Percentiles rank a stretch among this genome's conserved stretches.
These are phyloP conservation scores for Alternaria sp. DNA, from an alignment of 2,329 filamentous ascomycete genomes.

Conservation along the genomic window DNA sequence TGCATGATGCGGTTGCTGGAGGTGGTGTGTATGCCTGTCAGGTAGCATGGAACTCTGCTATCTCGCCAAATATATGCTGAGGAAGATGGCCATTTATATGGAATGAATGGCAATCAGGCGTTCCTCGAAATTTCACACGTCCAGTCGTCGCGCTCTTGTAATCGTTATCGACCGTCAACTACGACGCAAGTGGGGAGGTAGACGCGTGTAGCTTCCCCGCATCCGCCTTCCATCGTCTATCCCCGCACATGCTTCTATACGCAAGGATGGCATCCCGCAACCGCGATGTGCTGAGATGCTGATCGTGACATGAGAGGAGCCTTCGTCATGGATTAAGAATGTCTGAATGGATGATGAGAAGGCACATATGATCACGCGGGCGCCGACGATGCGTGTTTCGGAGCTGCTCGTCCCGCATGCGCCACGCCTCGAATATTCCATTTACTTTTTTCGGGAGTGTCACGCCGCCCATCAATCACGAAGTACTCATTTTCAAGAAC, in stretches of 20 bases:
- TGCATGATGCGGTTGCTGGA: conserved; percentile 18
- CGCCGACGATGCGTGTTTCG: too few relatives aligned
- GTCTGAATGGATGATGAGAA: too few relatives aligned
- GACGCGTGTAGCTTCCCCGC: conserved; percentile 26
- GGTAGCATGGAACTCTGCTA: too few relatives aligned
- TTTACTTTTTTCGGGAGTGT: too few relatives aligned
- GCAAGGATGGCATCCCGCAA: background rate
- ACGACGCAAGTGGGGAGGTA: conserved; percentile 11
- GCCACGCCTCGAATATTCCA: too few relatives aligned
- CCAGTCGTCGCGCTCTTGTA: background rate
- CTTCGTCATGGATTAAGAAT: background rate
- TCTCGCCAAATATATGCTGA: too few relatives aligned
- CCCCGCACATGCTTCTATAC: background rate
- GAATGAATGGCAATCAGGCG: too few relatives aligned
- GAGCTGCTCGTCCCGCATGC: too few relatives aligned
- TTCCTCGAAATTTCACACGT: background rate
- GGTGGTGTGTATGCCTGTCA: too few relatives aligned
- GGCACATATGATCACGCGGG: too few relatives aligned
- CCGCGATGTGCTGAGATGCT: background rate
- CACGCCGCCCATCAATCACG: too few relatives aligned
- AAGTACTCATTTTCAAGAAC: background rate
- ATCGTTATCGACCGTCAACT: background rate
- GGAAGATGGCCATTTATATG: background rate
- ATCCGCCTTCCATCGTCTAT: background rate
- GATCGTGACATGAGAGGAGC: background rate